phyloP scores from a whole-genome alignment of 345 rosid genomes.

The Hibiscus trionum region DNA sequence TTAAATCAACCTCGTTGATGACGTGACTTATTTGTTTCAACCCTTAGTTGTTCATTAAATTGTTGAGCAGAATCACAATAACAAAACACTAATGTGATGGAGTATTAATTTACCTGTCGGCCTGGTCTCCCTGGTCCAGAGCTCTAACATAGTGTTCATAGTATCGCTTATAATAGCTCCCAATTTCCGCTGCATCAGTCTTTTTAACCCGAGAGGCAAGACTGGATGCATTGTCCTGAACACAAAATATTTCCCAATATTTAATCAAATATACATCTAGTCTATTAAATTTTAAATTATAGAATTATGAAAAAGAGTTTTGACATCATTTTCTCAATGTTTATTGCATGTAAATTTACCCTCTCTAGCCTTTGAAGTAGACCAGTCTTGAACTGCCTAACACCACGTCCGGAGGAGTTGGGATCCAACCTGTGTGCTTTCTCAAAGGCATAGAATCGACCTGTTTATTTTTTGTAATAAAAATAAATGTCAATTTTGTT shows the following conservation, averaged over 20 bases:
- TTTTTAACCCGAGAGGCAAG: conserved; percentile 87
- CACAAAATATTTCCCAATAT: neutral
- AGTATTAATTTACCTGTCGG: conserved; percentile 53
- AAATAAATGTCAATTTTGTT: neutral
- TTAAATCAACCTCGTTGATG: too few relatives aligned
- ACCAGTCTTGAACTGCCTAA: conserved; percentile 58
- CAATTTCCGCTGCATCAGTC: conserved; percentile 91
- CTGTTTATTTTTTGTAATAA: conserved; percentile 12
- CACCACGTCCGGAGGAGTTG: conserved; percentile 52
- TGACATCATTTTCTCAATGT: too few relatives aligned
- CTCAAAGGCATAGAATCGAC: conserved; percentile 71
- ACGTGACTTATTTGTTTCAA: too few relatives aligned
- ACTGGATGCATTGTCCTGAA: conserved; percentile 85
- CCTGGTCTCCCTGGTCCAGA: conserved; percentile 90
- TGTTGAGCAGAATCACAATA: too few relatives aligned
- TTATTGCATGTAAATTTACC: conserved; percentile 23
- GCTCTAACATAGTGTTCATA: conserved; percentile 83
- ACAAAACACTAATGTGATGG: too few relatives aligned
- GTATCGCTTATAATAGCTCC: conserved; percentile 83
- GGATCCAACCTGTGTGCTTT: conserved; percentile 59
- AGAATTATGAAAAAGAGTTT: too few relatives aligned
- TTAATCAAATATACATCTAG: too few relatives aligned
- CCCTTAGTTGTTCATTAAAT: too few relatives aligned
- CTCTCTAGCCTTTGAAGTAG: conserved; percentile 57
- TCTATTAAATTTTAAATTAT: too few relatives aligned